Evolutionary conservation across 805 yeast genomes (phyloP).

Genomic region (Ascoidea asiatica): DNA sequence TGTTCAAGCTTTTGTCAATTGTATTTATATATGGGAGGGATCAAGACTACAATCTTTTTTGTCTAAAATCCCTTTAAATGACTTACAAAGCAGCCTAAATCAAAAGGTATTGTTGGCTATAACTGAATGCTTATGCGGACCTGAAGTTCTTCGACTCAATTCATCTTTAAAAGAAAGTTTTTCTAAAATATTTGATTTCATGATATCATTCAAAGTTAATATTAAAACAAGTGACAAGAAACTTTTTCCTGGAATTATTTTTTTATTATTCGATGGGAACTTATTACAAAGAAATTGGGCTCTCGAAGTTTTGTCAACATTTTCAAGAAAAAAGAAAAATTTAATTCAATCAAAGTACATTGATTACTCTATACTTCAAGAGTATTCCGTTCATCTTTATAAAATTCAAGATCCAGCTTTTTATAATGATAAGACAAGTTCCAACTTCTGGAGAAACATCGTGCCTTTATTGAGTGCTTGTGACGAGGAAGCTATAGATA

Average conservation of each 20-base stretch:
- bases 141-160: conserved; percentile 31
- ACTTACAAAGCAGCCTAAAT: neutral
- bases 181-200: conserved; percentile 20
- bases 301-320: conserved; percentile 16
- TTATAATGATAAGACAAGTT: conserved; percentile 28
- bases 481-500: conserved; percentile 21
- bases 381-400: conserved; percentile 36
- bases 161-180: conserved; percentile 22
- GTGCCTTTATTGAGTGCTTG: conserved; percentile 22
- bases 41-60: conserved; percentile 13
- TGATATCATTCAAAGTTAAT: conserved; percentile 17
- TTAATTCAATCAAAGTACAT: conserved; percentile 12
- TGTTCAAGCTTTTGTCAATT: conserved; percentile 19
- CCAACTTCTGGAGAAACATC: conserved; percentile 34
- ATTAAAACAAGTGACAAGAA: conserved; percentile 13
- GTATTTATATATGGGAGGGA: conserved; percentile 22
- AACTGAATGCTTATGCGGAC: conserved; percentile 38
- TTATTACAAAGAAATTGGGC: conserved; percentile 36
- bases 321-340: conserved; percentile 10
- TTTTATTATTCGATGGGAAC: conserved; percentile 41
- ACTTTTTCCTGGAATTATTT: conserved; percentile 37
- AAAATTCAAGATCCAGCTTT: conserved; percentile 38
- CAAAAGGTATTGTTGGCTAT: conserved; percentile 15
- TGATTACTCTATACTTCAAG: conserved; percentile 34
- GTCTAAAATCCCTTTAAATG: conserved; percentile 4